These are phyloP conservation scores for Cephalotrichum gorgonifer DNA, from an alignment of 2,329 filamentous ascomycete genomes.

Conservation along the genomic window DNA sequence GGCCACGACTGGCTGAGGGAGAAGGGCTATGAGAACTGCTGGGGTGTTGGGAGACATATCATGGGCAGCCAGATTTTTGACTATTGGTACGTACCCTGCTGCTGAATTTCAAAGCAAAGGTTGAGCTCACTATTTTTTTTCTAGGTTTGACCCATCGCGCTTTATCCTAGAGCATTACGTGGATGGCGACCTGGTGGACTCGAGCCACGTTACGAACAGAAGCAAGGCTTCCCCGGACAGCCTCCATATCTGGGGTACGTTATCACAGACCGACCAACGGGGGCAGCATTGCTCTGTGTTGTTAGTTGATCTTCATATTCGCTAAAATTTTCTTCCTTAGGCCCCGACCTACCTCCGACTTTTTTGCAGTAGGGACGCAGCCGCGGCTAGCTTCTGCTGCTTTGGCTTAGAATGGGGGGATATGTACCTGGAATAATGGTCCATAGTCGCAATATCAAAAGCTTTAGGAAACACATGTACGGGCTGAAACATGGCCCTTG, in stretches of 20 bases:
- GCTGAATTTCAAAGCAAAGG: slow-evolving; percentile 15
- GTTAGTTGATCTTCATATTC: background rate
- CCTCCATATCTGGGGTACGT: slow-evolving; percentile 2
- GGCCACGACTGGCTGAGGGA: slow-evolving; percentile 47
- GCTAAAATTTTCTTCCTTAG: background rate
- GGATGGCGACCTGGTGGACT: slow-evolving; percentile 50
- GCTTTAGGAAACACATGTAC: no score
- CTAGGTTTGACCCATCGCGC: background rate
- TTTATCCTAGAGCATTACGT: slow-evolving; percentile 43
- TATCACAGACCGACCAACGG: background rate
- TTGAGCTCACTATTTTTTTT: slow-evolving; percentile 18
- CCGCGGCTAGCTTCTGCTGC: background rate
- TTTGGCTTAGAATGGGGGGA: background rate
- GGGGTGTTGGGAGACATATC: slow-evolving; percentile 53
- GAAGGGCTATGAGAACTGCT: slow-evolving; percentile 42
- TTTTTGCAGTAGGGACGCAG: slow-evolving; percentile 7
- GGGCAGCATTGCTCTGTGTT: background rate
- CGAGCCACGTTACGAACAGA: slow-evolving; percentile 26
- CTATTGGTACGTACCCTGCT: slow-evolving; percentile 46
- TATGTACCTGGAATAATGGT: background rate
- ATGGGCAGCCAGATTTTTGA: slow-evolving; percentile 53
- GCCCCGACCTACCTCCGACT: slow-evolving; percentile 9
- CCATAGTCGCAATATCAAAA: background rate
- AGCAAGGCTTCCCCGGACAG: background rate
- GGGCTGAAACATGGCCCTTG: no score